Evolutionary conservation across 768 basidiomycete species (phyloP).

Genomic region (Xerocomus brunneocitrinus): DNA sequence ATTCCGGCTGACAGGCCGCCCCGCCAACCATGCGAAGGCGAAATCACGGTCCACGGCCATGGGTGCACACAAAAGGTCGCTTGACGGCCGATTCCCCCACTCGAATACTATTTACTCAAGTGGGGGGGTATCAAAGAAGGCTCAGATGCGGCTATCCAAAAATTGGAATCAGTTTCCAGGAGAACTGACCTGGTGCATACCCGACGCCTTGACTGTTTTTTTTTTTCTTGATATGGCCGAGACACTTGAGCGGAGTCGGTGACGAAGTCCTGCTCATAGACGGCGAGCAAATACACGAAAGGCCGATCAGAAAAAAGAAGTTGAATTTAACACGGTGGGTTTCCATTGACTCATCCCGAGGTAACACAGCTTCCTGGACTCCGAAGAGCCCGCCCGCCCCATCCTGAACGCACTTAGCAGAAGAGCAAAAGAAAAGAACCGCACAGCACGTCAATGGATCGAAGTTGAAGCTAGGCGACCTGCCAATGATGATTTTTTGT

Average conservation of each 20-base stretch:
- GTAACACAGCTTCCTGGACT: neutral
- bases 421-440: neutral
- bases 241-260: neutral
- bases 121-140: neutral
- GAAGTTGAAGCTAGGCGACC: slow-evolving; percentile 1
- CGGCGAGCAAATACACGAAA: neutral
- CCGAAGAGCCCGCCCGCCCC: neutral
- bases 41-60: neutral
- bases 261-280: neutral
- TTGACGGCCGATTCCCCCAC: neutral
- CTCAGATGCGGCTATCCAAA: neutral
- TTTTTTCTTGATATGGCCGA: slow-evolving; percentile 1
- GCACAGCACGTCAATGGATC: neutral
- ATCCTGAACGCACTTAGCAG: neutral
- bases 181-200: slow-evolving; percentile 5
- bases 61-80: neutral
- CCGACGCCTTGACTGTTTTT: slow-evolving; percentile 2
- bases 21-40: slow-evolving; percentile 4
- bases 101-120: too few relatives aligned
- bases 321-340: neutral
- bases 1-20: slow-evolving; percentile 3
- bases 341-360: neutral
- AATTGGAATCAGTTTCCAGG: slow-evolving; percentile 4
- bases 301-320: neutral
- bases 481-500: slow-evolving; percentile 3